Conservation (phyloP, 176 grass and related monocot genomes). For the Carex scoparia region DNA sequence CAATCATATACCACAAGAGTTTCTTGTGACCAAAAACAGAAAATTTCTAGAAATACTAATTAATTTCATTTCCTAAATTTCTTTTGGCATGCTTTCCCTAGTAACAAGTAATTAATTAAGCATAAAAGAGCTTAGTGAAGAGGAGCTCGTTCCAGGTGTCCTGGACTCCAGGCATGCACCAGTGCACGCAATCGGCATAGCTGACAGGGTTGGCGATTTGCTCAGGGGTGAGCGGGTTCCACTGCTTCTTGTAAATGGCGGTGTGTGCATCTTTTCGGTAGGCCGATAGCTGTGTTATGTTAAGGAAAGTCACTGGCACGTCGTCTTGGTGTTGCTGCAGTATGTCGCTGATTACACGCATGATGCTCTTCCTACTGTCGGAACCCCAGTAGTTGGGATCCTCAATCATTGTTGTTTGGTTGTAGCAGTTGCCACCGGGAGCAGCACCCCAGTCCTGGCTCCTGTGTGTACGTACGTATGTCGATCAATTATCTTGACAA, state of each 20-base stretch:
- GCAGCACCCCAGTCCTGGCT: conserved; percentile 70
- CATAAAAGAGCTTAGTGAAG: not conserved
- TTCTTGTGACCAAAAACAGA: no score
- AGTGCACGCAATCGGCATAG: conserved; percentile 36
- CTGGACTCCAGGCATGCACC: conserved; percentile 35
- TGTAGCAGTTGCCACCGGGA: conserved; percentile 67
- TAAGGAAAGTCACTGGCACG: conserved; percentile 34
- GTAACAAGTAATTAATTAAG: conserved; percentile 22
- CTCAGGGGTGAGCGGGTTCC: not conserved
- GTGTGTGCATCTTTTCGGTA: conserved; percentile 36
- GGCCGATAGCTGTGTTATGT: conserved; percentile 33
- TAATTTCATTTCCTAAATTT: no score
- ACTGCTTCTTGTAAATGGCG: conserved; percentile 34
- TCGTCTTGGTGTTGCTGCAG: conserved; percentile 43
- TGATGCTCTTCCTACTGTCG: conserved; percentile 54
- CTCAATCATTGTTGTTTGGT: conserved; percentile 63
- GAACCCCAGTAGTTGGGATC: conserved; percentile 71
- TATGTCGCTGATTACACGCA: conserved; percentile 49
- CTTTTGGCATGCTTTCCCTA: no score
- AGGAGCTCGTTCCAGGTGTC: conserved; percentile 41
- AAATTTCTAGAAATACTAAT: no score
- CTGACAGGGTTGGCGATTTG: conserved; percentile 23
- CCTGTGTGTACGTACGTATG: conserved; percentile 11
- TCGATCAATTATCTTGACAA: not conserved
- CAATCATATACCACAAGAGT: no score